Base-by-base conservation (phyloP, 306 rosid species). In the Trifolium dubium region DNA sequence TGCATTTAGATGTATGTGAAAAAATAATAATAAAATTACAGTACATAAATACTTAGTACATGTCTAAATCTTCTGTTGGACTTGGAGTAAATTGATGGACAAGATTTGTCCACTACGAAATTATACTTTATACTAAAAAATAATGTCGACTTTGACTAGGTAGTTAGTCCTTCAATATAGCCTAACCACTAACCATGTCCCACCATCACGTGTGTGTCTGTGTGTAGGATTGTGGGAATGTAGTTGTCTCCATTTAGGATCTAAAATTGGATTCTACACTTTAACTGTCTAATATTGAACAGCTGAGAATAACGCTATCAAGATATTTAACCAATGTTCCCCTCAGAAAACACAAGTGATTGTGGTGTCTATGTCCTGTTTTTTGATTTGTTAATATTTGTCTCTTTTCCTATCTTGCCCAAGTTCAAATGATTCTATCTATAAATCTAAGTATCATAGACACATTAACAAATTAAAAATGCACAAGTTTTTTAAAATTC, bases 171-270 rank as follows among this genome's bases (percentile, higher is more conserved):
- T 72, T 30, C 6, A 43, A 53, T 59, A 60, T 44, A 43, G 66
- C 5, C 44, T 67, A 46, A 44, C 41, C 44, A 50, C 39, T 30
- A 30, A 56, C 43, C 29, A 28, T 18, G 67, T 34, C 69, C 77
- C 60, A 61, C 61, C 49, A 44, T 72, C 46, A 72, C 3, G 63
- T 56, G 63, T 56, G 3, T 28, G 63, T 10, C 7, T 51, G 58
- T 6, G 55, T 17, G 59, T 6, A 10, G 9, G 8, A 28, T 28
- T 56, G 59, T 6, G 28, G 9, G 8, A 28, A 56, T 56, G 63
- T 56, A 56, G 9, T 56, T 56, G 60, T 73, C 70, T 31, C 19
- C 10, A 15, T 32, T 73, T 73, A 62, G 70, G 47, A 47, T 73
- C 69, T 31, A 32, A 14, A 50, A 8, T 74, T 50, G 77, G 59